Evolutionary conservation across 73 alveolate genomes (phyloP).

Genomic region (Uronychia setigera): DNA sequence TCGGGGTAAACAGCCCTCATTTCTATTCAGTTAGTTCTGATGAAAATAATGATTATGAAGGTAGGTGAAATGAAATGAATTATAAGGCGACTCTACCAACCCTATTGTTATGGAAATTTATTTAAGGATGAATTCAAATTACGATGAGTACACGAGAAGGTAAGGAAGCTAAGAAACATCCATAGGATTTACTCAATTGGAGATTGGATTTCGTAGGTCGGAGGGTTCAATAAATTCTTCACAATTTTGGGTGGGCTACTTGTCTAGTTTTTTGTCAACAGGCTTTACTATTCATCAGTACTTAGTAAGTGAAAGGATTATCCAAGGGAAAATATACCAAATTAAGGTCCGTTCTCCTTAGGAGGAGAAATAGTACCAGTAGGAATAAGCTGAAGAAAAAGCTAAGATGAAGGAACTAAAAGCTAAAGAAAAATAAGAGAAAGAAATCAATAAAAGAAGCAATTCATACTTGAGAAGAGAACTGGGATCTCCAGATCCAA

Average conservation of each 20-base stretch:
- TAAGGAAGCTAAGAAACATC: background rate
- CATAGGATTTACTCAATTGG: background rate
- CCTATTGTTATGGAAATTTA: background rate
- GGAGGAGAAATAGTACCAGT: too few relatives aligned
- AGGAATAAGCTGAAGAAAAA: too few relatives aligned
- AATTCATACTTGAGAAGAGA: too few relatives aligned
- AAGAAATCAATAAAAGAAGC: too few relatives aligned
- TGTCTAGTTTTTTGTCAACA: background rate
- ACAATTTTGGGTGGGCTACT: background rate
- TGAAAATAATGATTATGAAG: background rate
- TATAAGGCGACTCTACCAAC: background rate
- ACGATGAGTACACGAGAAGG: background rate
- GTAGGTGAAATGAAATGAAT: too few relatives aligned
- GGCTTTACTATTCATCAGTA: background rate
- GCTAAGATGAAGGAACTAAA: too few relatives aligned
- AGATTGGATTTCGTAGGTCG: background rate
- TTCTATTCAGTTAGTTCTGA: background rate
- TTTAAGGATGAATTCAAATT: background rate
- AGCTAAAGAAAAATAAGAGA: too few relatives aligned
- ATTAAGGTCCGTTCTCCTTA: too few relatives aligned
- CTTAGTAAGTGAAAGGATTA: background rate
- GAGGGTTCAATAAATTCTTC: background rate
- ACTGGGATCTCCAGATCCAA: too few relatives aligned
- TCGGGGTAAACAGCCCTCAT: background rate
- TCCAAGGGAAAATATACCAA: background rate